Conservation (phyloP, 2,329 filamentous ascomycete species). For the Colletotrichum tropicale region DNA sequence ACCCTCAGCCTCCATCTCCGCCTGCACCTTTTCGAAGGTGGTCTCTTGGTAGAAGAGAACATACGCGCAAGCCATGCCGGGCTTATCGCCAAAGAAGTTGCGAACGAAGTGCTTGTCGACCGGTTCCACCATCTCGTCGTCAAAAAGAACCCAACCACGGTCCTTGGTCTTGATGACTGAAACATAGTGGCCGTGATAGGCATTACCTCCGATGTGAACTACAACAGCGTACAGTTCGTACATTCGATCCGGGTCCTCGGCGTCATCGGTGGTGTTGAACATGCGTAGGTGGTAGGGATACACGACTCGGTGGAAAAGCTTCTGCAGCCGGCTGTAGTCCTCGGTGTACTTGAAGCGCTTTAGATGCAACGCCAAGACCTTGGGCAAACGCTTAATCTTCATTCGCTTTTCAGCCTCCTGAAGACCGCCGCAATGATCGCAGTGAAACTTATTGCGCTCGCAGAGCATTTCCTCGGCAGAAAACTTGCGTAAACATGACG, state of each 20-base stretch:
- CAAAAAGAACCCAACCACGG: constrained; percentile 93
- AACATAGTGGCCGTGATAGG: constrained; percentile 97
- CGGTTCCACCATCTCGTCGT: constrained; percentile 98
- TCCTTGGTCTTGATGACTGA: constrained; percentile 98
- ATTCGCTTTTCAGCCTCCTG: constrained; percentile 99
- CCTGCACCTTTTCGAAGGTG: constrained; percentile 68
- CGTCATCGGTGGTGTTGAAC: constrained; percentile 97
- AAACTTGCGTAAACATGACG: constrained; percentile 92
- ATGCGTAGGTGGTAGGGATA: constrained; percentile 96
- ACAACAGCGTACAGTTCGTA: constrained; percentile 98
- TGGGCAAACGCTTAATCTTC: constrained; percentile 96
- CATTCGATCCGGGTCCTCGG: constrained; percentile 88
- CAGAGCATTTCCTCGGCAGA: constrained; percentile 99
- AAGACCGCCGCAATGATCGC: constrained; percentile 93
- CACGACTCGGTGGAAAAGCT: constrained; percentile 94
- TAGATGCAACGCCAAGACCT: constrained; percentile 88
- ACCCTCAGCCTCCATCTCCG: constrained; percentile 85
- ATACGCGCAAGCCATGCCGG: constrained; percentile 91
- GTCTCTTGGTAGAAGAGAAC: constrained; percentile 98
- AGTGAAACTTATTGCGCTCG: constrained; percentile 98
- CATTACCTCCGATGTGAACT: constrained; percentile 94
- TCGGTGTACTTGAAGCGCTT: constrained; percentile 99
- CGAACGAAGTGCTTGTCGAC: constrained; percentile 95
- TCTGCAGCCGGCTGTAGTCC: constrained; percentile 90
- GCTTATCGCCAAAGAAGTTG: constrained; percentile 96